Percentiles rank a stretch among this genome's conserved stretches.
Evolutionary conservation across 1,284 basidiomycete species (phyloP).

Genomic region (Sporisorium graminicola): DNA sequence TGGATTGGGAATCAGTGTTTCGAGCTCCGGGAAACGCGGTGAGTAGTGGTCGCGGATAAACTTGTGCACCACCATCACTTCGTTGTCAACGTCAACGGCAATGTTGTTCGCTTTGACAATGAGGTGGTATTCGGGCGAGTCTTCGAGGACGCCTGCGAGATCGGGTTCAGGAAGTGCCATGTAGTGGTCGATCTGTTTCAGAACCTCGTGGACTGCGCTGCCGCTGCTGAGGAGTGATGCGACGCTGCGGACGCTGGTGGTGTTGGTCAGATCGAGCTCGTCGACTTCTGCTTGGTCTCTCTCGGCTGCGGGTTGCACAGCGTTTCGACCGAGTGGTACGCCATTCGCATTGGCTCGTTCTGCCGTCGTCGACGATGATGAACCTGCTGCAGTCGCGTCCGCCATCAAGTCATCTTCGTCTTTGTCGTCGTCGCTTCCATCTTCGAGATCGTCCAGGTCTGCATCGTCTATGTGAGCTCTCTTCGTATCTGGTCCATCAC

Average conservation of each 20-base stretch:
- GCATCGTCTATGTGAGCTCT: slow-evolving; percentile 49
- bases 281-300: slow-evolving; percentile 92
- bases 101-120: slow-evolving; percentile 98
- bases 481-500: slow-evolving; percentile 70
- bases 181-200: slow-evolving; percentile 84
- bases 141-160: slow-evolving; percentile 81
- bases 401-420: slow-evolving; percentile 19
- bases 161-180: slow-evolving; percentile 80
- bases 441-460: slow-evolving; percentile 61
- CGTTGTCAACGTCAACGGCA: slow-evolving; percentile 98
- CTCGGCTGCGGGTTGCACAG: slow-evolving; percentile 90
- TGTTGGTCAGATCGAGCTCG: slow-evolving; percentile 86
- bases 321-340: slow-evolving; percentile 80
- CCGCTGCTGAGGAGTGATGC: slow-evolving; percentile 89
- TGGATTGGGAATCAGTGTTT: slow-evolving; percentile 91
- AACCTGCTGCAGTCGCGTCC: slow-evolving; percentile 18
- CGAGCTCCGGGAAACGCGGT: slow-evolving; percentile 94
- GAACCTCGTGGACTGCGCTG: slow-evolving; percentile 81
- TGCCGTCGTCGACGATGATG: slow-evolving; percentile 13
- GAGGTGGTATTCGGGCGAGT: slow-evolving; percentile 94
- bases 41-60: slow-evolving; percentile 99
- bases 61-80: slow-evolving; percentile 97
- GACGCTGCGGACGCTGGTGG: slow-evolving; percentile 86
- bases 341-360: slow-evolving; percentile 7
- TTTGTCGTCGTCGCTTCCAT: slow-evolving; percentile 41